Conservation (phyloP, 2,329 filamentous ascomycete species). For the Fusarium sp. region DNA sequence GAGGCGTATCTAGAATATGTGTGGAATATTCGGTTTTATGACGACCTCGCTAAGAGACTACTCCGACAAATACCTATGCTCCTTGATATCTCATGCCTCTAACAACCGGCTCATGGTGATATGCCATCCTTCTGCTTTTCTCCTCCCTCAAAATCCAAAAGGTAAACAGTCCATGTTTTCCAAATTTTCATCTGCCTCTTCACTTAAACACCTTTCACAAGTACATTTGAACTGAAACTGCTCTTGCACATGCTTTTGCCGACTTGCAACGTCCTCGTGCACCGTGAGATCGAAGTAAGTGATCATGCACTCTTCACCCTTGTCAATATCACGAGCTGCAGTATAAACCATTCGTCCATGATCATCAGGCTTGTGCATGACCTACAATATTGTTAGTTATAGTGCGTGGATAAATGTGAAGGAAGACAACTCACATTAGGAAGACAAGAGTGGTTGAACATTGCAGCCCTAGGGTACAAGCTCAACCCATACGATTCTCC, state of each 20-base stretch:
- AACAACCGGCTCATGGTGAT: background rate
- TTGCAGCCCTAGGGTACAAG: constrained; percentile 42
- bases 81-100: background rate
- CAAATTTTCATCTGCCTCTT: constrained; percentile 38
- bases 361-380: constrained; percentile 39
- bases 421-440: constrained; percentile 38
- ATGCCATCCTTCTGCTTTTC: background rate
- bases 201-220: constrained; percentile 38
- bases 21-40: background rate
- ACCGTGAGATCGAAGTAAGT: constrained; percentile 43
- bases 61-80: background rate
- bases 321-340: constrained; percentile 36
- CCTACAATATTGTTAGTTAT: constrained; percentile 23
- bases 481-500: constrained; percentile 42
- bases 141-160: constrained; percentile 14
- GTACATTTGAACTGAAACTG: constrained; percentile 42
- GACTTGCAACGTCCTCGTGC: constrained; percentile 18
- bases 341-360: constrained; percentile 42
- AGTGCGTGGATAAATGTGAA: fast-evolving
- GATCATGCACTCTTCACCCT: constrained; percentile 42
- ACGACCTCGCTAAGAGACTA: background rate
- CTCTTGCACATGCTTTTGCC: constrained; percentile 28
- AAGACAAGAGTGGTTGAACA: constrained; percentile 45
- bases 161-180: constrained; percentile 34
- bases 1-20: background rate